Evolutionary conservation across 768 basidiomycete genomes (phyloP), one percentile per base, ranked within the genome.

Genomic region (Jaapia argillacea): DNA sequence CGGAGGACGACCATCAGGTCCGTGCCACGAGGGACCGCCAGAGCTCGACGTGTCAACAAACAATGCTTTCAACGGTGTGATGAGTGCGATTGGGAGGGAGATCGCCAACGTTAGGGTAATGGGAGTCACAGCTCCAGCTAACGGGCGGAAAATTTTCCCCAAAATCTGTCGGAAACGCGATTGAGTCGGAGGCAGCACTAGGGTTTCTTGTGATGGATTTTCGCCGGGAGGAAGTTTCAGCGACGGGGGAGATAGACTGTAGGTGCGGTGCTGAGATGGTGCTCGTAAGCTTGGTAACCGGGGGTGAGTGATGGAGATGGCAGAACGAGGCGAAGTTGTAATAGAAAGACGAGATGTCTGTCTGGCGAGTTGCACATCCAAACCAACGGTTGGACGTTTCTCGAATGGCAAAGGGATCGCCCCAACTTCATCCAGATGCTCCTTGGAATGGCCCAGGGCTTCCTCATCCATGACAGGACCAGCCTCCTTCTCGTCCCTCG

Each of bases 1-100:
- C 1, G 66, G 66, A 1, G 70, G 70, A n/a, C 60, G 57, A 4
- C 66, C 70, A 43, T 71, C 64, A 0, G 70, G 70, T 0, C 64
- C 67, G 44, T 63, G 57, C 43, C 63, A 67, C 0, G 56, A 60
- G 4, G 63, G 57, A 2, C 22, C 26, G n/a, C n/a, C n/a, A 1
- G 65, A 60, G 1, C 67, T 66, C 24, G 55, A 52, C 16, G 57
- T 58, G 37, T 61, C 53, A 6, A 65, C 61, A 47, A 71, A 68
- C 18, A 70, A 51, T 0, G 68, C 65, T 49, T 68, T 68, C 23
- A 71, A 51, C 0, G 65, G 64, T 16, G 54, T 47, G 21, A 70
- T 51, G 3, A 69, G 52, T 2, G 67, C 60, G 39, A 64, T 62
- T 18, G 65, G 58, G 6, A 71, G 48, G 6, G 67, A 58, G 24